Evolutionary conservation across 1,284 basidiomycete species (phyloP).

Genomic region (Pyrrhoderma noxium): DNA sequence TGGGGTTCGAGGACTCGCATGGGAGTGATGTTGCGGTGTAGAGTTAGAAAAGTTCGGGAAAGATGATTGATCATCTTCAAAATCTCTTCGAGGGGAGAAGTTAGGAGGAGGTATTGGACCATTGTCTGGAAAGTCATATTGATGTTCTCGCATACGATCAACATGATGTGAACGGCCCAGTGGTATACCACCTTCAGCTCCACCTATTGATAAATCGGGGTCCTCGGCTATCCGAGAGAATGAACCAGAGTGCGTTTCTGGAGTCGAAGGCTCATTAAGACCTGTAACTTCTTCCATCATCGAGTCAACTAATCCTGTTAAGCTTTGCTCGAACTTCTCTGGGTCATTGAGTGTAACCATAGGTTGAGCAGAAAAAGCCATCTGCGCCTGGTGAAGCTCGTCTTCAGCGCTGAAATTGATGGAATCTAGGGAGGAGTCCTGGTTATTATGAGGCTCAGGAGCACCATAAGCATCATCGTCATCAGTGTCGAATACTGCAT

Average conservation of each 20-base stretch:
- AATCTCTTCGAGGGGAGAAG: neutral
- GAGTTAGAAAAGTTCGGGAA: conserved; percentile 9
- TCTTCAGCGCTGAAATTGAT: too few relatives aligned
- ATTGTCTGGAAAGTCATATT: neutral
- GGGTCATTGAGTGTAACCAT: conserved; percentile 31
- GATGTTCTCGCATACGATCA: conserved; percentile 21
- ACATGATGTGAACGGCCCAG: conserved; percentile 63
- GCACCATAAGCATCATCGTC: conserved; percentile 39
- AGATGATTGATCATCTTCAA: neutral
- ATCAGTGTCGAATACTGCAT: conserved; percentile 38
- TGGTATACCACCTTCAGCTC: conserved; percentile 59
- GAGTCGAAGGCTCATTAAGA: conserved; percentile 13
- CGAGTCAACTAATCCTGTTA: conserved; percentile 55
- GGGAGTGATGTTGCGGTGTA: conserved; percentile 1
- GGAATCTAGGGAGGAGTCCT: neutral
- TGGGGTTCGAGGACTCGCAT: conserved; percentile 4
- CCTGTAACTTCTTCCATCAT: conserved; percentile 37
- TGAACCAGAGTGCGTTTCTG: conserved; percentile 20
- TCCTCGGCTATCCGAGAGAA: conserved; percentile 27
- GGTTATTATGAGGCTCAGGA: conserved; percentile 18
- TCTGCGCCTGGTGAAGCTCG: too few relatives aligned
- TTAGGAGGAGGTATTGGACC: conserved; percentile 1
- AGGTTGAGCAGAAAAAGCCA: neutral
- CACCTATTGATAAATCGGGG: conserved; percentile 41
- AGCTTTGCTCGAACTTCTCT: conserved; percentile 29